phyloP scores from a whole-genome alignment of 2,329 filamentous ascomycete genomes.

The Stachybotrys elegans region DNA sequence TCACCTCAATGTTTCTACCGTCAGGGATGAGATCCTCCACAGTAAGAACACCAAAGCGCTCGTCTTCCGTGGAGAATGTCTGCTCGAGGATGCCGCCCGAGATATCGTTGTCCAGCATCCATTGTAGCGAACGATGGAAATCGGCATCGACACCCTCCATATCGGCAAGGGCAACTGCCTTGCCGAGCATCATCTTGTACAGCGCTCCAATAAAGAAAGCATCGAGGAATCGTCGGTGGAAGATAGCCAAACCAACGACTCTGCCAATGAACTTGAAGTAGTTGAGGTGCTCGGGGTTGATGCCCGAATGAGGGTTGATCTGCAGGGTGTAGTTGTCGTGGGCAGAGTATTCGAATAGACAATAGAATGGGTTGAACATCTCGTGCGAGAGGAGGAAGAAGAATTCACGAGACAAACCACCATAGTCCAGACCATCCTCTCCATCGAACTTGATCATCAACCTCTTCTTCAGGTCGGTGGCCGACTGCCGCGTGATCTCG shows the following conservation, averaged over 20 bases:
- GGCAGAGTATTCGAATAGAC: conserved; percentile 97
- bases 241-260: conserved; percentile 94
- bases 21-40: conserved; percentile 90
- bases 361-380: conserved; percentile 99
- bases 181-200: conserved; percentile 98
- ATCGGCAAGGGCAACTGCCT: conserved; percentile 84
- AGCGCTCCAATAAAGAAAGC: conserved; percentile 98
- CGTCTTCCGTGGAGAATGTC: conserved; percentile 95
- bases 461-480: conserved; percentile 94
- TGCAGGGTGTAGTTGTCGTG: conserved; percentile 99
- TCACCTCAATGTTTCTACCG: conserved; percentile 89
- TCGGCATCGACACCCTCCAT: conserved; percentile 99
- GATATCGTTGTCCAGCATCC: conserved; percentile 98
- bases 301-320: conserved; percentile 98
- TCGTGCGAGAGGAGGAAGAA: conserved; percentile 99
- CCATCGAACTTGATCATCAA: conserved; percentile 99
- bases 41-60: conserved; percentile 90
- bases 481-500: conserved; percentile 94
- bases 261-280: conserved; percentile 99
- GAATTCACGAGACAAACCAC: conserved; percentile 95
- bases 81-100: conserved; percentile 86
- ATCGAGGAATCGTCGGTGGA: conserved; percentile 94
- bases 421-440: conserved; percentile 96
- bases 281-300: conserved; percentile 98
- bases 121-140: conserved; percentile 92